phyloP scores from a whole-genome alignment of 495 filamentous ascomycete species.

The Poronia punctata region DNA sequence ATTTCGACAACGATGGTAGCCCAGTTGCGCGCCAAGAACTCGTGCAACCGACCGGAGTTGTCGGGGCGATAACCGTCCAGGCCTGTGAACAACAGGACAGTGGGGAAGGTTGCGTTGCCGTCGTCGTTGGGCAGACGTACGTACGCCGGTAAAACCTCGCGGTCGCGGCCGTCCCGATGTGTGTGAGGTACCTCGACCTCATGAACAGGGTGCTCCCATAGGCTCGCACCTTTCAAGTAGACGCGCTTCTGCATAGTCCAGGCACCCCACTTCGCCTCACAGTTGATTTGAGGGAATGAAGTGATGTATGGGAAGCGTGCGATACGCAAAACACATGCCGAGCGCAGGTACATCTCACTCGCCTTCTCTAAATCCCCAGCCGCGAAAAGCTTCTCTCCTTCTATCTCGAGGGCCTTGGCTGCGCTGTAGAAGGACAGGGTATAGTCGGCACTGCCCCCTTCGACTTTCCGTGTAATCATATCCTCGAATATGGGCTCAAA shows the following conservation, averaged over 20 bases:
- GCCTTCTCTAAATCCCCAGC: constrained; percentile 43
- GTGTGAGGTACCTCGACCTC: constrained; percentile 59
- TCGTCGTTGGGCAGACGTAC: constrained; percentile 45
- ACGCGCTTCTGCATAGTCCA: constrained; percentile 62
- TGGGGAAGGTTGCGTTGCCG: constrained; percentile 37
- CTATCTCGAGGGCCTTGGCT: constrained; percentile 44
- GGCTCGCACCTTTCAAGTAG: constrained; percentile 51
- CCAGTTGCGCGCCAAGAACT: constrained; percentile 57
- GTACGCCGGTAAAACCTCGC: constrained; percentile 56
- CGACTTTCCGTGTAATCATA: constrained; percentile 52
- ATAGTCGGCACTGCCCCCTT: constrained; percentile 57
- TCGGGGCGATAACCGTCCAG: constrained; percentile 76
- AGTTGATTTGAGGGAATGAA: constrained; percentile 31
- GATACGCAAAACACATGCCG: constrained; percentile 66
- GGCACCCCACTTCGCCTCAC: constrained; percentile 48
- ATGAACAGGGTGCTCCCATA: constrained; percentile 48
- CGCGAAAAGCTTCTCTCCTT: constrained; percentile 41
- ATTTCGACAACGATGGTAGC: constrained; percentile 62
- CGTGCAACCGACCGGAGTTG: constrained; percentile 63
- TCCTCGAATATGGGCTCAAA: constrained; percentile 65
- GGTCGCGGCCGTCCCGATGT: constrained; percentile 41
- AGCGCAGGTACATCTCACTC: constrained; percentile 58
- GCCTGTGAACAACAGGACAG: constrained; percentile 65
- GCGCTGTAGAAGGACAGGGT: constrained; percentile 55
- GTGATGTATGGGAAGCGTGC: constrained; percentile 65